These are phyloP conservation scores for Tetragonia tetragonoides DNA, from an alignment of 148 eudicot species.

Conservation along the genomic window DNA sequence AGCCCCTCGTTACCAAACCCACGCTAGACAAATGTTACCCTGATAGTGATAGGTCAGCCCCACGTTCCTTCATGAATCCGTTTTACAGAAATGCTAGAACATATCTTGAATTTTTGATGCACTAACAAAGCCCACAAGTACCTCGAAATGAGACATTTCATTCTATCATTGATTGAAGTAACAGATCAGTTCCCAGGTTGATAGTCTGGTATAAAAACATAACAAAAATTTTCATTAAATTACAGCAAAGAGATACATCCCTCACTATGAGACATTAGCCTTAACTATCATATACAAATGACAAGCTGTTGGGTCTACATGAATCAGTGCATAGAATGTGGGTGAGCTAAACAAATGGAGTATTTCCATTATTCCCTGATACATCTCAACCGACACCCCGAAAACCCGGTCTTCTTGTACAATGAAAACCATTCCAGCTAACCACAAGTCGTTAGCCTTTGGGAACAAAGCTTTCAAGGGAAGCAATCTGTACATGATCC, in stretches of 20 bases:
- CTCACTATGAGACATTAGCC: background rate
- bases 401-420: background rate
- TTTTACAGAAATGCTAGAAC: no score
- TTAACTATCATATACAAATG: conserved; percentile 27
- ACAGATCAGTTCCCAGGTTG: background rate
- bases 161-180: background rate
- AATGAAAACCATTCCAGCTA: conserved; percentile 17
- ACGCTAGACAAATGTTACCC: no score
- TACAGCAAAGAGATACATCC: conserved; percentile 11
- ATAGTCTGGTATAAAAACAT: background rate
- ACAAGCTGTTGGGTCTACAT: conserved; percentile 20
- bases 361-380: background rate
- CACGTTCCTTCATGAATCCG: no score
- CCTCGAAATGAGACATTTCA: no score
- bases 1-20: no score
- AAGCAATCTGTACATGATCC: conserved; percentile 2
- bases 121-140: no score
- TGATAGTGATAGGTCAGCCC: no score
- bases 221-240: background rate
- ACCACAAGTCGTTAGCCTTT: conserved; percentile 8
- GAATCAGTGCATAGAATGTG: conserved; percentile 15
- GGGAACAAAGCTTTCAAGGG: conserved; percentile 8
- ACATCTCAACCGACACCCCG: conserved; percentile 11
- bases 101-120: no score
- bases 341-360: no score